Evolutionary conservation across 768 basidiomycete genomes (phyloP), one percentile per base, ranked within the genome.

Genomic region (Boletus rubroflammeus): DNA sequence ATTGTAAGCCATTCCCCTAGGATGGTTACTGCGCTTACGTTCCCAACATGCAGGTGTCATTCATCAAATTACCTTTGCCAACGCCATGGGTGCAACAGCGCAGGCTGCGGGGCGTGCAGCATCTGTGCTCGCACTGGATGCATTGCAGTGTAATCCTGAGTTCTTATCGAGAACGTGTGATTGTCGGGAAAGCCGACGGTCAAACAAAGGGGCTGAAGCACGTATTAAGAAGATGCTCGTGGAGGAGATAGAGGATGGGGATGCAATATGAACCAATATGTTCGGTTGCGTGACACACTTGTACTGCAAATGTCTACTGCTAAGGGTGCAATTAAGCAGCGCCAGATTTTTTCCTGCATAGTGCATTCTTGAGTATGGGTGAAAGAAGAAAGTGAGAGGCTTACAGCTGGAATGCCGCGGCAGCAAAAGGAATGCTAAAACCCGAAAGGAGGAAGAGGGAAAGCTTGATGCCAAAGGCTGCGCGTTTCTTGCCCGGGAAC

Each of bases 391-490:
- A 23, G 15, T 1, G 28, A 38, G 36, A 47, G 17, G 75, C 88
- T 59, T 61, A 90, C 88, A 90, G 58, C 69, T 89, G 87, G 64
- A 77, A 81, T 36, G 64, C 68, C 5, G 81, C 73, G 6, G 86
- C 87, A 50, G 78, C 58, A 69, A 90, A 83, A 26, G 88, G 88
- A 57, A 90, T 80, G 53, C 78, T 68, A 68, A 88, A 87, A 13
- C 87, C 88, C 13, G 73, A 55, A 14, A 67, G 45, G 51, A 90
- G 75, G 69, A 63, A 75, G 48, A 56, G 57, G 26, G 62, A 62
- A 3, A 73, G 60, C 50, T 72, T 72, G 35, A 63, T 21, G 15
- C 62, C 73, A 54, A 82, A 84, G 11, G 70, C 57, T n/a, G 61
- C 56, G 62, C 79, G 83, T 53, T 75, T 82, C 54, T 78, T 71